Percentiles rank a stretch among this genome's conserved stretches.
These are phyloP conservation scores for Luzula sylvatica DNA, from an alignment of 176 grass and related monocot genomes.

Conservation along the genomic window DNA sequence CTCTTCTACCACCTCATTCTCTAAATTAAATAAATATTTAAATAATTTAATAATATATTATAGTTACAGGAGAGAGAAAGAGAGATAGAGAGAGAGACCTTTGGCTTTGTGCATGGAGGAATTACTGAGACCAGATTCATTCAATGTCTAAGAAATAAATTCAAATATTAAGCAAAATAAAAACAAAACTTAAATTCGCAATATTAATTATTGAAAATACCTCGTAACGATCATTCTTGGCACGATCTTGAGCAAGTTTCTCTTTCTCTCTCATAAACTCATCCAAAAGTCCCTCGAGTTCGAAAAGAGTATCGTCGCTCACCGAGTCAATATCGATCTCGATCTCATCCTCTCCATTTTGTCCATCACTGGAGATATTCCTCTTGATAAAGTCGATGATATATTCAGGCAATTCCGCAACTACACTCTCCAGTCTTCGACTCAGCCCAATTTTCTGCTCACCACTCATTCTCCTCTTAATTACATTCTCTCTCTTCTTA, in stretches of 20 bases:
- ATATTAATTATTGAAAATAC: slow-evolving; percentile 4
- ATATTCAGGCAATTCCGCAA: slow-evolving; percentile 51
- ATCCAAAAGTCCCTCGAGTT: slow-evolving; percentile 71
- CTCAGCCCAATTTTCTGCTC: slow-evolving; percentile 60
- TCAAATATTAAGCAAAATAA: slow-evolving; percentile 1
- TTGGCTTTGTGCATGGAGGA: slow-evolving; percentile 49
- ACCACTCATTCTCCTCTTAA: slow-evolving; percentile 38
- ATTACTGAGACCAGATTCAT: slow-evolving; percentile 67
- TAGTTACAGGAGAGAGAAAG: not conserved
- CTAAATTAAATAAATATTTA: slow-evolving; percentile 24
- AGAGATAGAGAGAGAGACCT: slow-evolving; percentile 37
- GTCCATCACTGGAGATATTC: slow-evolving; percentile 36
- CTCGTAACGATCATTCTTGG: slow-evolving; percentile 48
- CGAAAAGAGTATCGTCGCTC: slow-evolving; percentile 53
- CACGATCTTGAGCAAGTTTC: slow-evolving; percentile 24
- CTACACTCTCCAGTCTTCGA: slow-evolving; percentile 44
- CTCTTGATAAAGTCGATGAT: slow-evolving; percentile 67
- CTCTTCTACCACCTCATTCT: slow-evolving; percentile 58
- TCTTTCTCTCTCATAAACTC: slow-evolving; percentile 41
- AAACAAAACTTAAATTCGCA: slow-evolving; percentile 21
- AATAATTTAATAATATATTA: not conserved
- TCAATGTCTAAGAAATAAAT: slow-evolving; percentile 41
- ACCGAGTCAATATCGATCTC: slow-evolving; percentile 74
- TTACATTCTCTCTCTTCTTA: slow-evolving; percentile 23
- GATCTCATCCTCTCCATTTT: slow-evolving; percentile 58